Evolutionary conservation across 257 asterid genomes (phyloP), one percentile per base, ranked within the genome.

Genomic region (Solanum tarijense): DNA sequence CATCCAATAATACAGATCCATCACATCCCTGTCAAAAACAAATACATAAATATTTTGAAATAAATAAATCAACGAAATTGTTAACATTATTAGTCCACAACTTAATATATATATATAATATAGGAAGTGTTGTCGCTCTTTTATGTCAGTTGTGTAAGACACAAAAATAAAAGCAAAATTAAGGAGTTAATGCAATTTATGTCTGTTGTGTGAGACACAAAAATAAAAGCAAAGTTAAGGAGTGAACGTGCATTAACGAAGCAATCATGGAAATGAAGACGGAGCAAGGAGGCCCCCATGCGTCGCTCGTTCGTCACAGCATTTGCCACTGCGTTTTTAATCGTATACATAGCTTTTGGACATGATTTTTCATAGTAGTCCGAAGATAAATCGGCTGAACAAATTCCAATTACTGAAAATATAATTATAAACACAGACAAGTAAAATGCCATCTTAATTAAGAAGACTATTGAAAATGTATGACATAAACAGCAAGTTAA

Each of bases 251-350:
- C 96, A 91, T 92, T 92, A 60, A 94, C 98, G 23, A 93, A 94
- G 92, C 98, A 94, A 34, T 94, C 98, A 12, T 94, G 98, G 55
- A 94, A 94, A 88, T 94, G 96, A 41, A 94, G 96, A 65, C 98
- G 98, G 9, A 94, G 95, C 74, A 94, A 88, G 4, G 95, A 93
- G 18, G 96, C 95, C 5, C 92, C 98, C 92, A 93, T 91, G 88
- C 98, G 96, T 25, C 86, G 93, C 78, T 94, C 98, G 83, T 91
- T 92, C 20, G 60, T 62, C 8, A 93, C 89, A 13, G 94, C 93
- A 27, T 41, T 89, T 3, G 65, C 52, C 29, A 93, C 94, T 0
- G 71, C 88, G 7, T 76, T 58, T 87, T 87, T 90, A 79, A 94
- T 92, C 43, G 91, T 92, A 88, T 87, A 36, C 52, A 91, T 92